Base-by-base conservation (phyloP, 2,329 filamentous ascomycete genomes). In the Hymenoscyphus albidus region DNA sequence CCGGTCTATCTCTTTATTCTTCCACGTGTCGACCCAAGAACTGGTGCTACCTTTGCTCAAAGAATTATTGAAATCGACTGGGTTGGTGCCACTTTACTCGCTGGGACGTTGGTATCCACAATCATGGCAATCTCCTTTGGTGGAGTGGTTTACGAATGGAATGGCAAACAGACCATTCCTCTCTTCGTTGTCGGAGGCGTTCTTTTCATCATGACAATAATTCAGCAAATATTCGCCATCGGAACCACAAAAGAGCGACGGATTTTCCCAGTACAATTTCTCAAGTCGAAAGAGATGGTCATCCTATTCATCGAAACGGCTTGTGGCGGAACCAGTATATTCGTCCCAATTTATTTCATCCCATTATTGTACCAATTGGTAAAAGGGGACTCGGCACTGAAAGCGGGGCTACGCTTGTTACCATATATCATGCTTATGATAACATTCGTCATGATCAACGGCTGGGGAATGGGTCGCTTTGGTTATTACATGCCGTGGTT, bases 341-440 rank as follows among this genome's bases (percentile, higher is more conserved):
- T 65, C 35, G 48, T 65, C 42, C 60, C 62, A 3, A 57, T 64
- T 44, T 63, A 65, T 22, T 76, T 78, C 40, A 76, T 80, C 59
- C 77, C 82, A 55, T 80, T 83, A 63, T 77, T 79, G 68, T 81
- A 80, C 58, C 79, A 91, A 2, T 92, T 79, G 0, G 57, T 40
- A 3, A 38, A 59, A 14, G 51, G 59, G 73, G 73, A 82, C 16
- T 77, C 78, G 3, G 79, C 78, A 5, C 78, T 82, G 12, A 83
- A 74, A 56, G 69, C 73, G 39, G 70, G 74, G 27, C 70, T 76
- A 56, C 65, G 76, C 10, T 71, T 82, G 0, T 70, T 82, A 6
- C 79, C 80, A 0, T 75, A 80, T 60, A 77, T 81, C 55, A 64
- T 77, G 32, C 44, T 79, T 0, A 62, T 78, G 1, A 74, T 78